phyloP scores from a whole-genome alignment of 2,329 filamentous ascomycete genomes.

The Colletotrichum aenigma region DNA sequence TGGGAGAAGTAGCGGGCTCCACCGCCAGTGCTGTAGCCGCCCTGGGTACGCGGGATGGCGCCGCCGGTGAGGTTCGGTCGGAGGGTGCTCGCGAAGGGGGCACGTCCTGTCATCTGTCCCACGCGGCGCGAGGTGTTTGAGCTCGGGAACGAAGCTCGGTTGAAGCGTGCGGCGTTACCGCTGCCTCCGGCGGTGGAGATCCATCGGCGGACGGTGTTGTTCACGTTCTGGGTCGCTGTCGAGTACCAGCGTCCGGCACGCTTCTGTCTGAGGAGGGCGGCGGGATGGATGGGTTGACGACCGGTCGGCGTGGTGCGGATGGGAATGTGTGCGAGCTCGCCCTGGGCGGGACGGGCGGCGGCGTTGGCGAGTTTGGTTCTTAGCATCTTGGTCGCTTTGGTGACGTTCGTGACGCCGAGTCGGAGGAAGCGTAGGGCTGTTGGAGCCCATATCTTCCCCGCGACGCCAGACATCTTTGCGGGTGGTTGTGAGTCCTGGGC shows the following conservation, averaged over 20 bases:
- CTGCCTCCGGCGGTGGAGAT: constrained; percentile 38
- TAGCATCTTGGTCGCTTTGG: constrained; percentile 55
- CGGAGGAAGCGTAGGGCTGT: constrained; percentile 59
- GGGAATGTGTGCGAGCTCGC: constrained; percentile 50
- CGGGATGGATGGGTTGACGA: constrained; percentile 58
- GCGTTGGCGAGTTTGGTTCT: constrained; percentile 53
- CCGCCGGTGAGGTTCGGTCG: constrained; percentile 93
- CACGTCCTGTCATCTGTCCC: constrained; percentile 70
- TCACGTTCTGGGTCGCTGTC: constrained; percentile 44
- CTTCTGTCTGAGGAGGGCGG: constrained; percentile 54
- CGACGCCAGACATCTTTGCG: constrained; percentile 56
- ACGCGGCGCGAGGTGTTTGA: constrained; percentile 56
- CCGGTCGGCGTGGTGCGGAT: constrained; percentile 41
- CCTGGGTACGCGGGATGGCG: constrained; percentile 80
- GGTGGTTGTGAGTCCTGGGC: constrained; percentile 20
- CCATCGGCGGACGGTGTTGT: constrained; percentile 54
- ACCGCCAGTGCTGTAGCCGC: constrained; percentile 81
- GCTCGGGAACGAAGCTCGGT: constrained; percentile 53
- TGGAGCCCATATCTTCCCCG: constrained; percentile 62
- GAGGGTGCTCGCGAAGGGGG: constrained; percentile 87
- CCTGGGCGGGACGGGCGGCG: constrained; percentile 45
- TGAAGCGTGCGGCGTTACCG: constrained; percentile 39
- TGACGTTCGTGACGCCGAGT: constrained; percentile 53
- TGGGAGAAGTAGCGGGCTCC: constrained; percentile 91
- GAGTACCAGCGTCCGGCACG: constrained; percentile 54